A percentile compares a stretch with the other conserved stretches of the same genome.
Evolutionary conservation across 139 green algal genomes (phyloP).

Genomic region (Volvox reticuliferus): DNA sequence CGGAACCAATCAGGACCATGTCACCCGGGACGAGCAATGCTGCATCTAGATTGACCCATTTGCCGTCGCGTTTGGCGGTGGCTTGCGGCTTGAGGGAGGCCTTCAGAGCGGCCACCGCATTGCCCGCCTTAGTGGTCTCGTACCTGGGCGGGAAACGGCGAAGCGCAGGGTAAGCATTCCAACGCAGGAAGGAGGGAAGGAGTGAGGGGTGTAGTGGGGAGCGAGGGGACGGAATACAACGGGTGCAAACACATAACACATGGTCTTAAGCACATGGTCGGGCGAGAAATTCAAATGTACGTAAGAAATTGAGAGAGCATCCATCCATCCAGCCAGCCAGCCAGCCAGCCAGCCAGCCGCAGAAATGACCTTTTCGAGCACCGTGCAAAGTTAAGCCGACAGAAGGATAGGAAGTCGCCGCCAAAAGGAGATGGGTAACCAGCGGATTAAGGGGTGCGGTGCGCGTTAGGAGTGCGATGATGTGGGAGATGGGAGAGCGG

Average conservation of each 20-base stretch:
- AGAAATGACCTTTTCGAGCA: too few species aligned
- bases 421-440: too few species aligned
- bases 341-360: background rate
- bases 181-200: background rate
- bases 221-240: background rate
- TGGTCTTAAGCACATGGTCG: background rate
- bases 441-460: too few species aligned
- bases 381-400: too few species aligned
- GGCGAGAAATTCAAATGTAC: too few species aligned
- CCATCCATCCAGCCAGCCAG: too few species aligned
- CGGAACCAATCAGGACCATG: slow-evolving; percentile 80
- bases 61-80: slow-evolving; percentile 84
- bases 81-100: slow-evolving; percentile 86
- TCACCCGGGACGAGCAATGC: slow-evolving; percentile 83
- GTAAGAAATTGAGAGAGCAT: too few species aligned
- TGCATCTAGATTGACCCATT: slow-evolving; percentile 78
- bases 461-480: too few species aligned
- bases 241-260: too few species aligned
- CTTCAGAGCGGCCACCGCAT: slow-evolving; percentile 89
- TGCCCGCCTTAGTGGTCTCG: slow-evolving; percentile 78
- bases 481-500: too few species aligned
- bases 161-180: background rate
- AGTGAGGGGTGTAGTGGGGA: background rate
- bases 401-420: too few species aligned
- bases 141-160: background rate